Percentiles rank a stretch among this genome's conserved stretches.
Conservation (phyloP, 192 early-diverging fungal genomes). For the Pilaira anomala region DNA sequence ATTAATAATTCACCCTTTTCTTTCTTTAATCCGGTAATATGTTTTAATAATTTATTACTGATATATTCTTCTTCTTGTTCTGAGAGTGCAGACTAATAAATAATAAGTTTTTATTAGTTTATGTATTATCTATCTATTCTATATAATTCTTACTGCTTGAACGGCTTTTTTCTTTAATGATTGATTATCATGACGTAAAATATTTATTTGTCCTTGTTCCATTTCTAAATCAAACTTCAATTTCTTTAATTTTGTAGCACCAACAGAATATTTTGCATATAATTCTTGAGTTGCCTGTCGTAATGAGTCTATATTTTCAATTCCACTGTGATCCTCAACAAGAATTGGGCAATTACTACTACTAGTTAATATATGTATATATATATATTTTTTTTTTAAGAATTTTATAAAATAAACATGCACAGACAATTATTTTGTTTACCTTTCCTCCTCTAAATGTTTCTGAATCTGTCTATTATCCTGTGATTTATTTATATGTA, state of each 20-base stretch:
- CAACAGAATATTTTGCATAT: no score
- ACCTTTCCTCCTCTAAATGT: no score
- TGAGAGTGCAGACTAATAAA: slow-evolving; percentile 44
- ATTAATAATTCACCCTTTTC: slow-evolving; percentile 74
- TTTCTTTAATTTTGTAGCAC: slow-evolving; percentile 35
- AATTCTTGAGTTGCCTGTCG: no score
- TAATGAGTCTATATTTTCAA: no score
- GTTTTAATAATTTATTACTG: slow-evolving; percentile 68
- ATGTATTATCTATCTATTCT: background rate
- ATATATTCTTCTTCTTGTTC: slow-evolving; percentile 75
- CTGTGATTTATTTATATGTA: no score
- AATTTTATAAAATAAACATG: no score
- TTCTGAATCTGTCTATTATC: no score
- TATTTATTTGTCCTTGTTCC: slow-evolving; percentile 58
- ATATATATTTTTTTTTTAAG: no score
- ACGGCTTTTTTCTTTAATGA: slow-evolving; percentile 52
- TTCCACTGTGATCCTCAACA: no score
- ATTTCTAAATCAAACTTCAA: slow-evolving; percentile 68
- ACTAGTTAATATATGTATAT: no score
- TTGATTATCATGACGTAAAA: slow-evolving; percentile 58
- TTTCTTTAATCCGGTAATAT: slow-evolving; percentile 69
- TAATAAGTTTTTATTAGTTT: background rate
- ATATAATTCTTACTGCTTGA: slow-evolving; percentile 41
- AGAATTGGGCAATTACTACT: no score
- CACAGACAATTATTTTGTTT: no score